Conservation (phyloP, 805 yeast species). For the Phaffomyces thermotolerans region DNA sequence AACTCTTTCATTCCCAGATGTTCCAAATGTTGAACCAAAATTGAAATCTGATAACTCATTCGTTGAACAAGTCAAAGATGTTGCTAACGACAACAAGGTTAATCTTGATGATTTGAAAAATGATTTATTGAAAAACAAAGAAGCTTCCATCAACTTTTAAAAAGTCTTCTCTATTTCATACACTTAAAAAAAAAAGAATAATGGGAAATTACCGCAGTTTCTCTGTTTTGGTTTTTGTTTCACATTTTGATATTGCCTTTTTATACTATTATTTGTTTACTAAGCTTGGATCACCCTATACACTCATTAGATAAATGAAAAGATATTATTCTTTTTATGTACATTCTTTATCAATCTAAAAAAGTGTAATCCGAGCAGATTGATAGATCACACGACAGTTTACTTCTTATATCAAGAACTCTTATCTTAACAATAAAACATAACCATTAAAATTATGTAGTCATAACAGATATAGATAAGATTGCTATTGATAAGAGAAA, state of each 20-base stretch:
- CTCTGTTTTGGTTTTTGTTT: background rate
- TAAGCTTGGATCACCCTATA: too few species aligned
- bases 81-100: conserved; percentile 8
- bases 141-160: conserved; percentile 13
- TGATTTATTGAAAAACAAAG: conserved; percentile 26
- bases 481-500: background rate
- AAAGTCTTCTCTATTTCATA: too few species aligned
- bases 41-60: conserved; percentile 10
- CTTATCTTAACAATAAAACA: too few species aligned
- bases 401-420: too few species aligned
- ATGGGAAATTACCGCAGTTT: background rate
- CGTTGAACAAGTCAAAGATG: conserved; percentile 14
- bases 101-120: conserved; percentile 27
- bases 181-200: too few species aligned
- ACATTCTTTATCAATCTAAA: too few species aligned
- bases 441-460: too few species aligned
- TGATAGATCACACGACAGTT: too few species aligned
- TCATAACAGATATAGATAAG: background rate
- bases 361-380: too few species aligned
- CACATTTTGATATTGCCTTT: background rate
- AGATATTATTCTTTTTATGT: too few species aligned
- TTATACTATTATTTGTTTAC: too few species aligned
- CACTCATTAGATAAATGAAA: too few species aligned
- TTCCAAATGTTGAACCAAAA: conserved; percentile 21
- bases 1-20: conserved; percentile 14